phyloP scores from a whole-genome alignment of 345 rosid genomes.

The Sisymbrium altissimum region DNA sequence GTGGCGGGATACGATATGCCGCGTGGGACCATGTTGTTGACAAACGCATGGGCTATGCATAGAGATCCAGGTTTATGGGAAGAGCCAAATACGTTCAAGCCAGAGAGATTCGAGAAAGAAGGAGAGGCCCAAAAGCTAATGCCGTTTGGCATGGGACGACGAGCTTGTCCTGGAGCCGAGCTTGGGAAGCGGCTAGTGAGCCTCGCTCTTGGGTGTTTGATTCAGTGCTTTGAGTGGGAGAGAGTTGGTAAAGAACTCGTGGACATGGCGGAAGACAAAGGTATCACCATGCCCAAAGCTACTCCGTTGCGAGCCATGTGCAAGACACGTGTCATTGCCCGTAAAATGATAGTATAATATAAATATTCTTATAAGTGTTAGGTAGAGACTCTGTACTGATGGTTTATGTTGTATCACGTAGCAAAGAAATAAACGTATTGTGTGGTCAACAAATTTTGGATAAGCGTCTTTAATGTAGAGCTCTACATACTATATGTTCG shows the following conservation, averaged over 20 bases:
- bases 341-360: not conserved
- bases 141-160: slow-evolving; percentile 50
- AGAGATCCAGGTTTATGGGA: slow-evolving; percentile 46
- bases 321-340: slow-evolving; percentile 32
- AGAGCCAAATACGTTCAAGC: slow-evolving; percentile 41
- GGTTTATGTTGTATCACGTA: not conserved
- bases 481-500: no score
- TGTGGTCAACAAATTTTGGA: not conserved
- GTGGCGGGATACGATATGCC: slow-evolving; percentile 46
- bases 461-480: not conserved
- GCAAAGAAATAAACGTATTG: not conserved
- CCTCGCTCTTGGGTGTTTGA: slow-evolving; percentile 38
- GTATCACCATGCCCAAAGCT: slow-evolving; percentile 40
- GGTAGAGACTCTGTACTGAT: not conserved
- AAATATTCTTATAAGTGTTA: no score
- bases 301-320: slow-evolving; percentile 42
- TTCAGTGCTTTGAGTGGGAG: slow-evolving; percentile 57
- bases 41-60: slow-evolving; percentile 57
- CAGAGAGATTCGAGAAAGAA: slow-evolving; percentile 44
- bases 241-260: slow-evolving; percentile 30
- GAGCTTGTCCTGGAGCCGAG: slow-evolving; percentile 50
- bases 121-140: slow-evolving; percentile 30
- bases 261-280: slow-evolving; percentile 43
- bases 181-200: slow-evolving; percentile 40
- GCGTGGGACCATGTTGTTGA: slow-evolving; percentile 36